Base-by-base conservation (phyloP, 768 basidiomycete genomes). In the Lentinula edodes region DNA sequence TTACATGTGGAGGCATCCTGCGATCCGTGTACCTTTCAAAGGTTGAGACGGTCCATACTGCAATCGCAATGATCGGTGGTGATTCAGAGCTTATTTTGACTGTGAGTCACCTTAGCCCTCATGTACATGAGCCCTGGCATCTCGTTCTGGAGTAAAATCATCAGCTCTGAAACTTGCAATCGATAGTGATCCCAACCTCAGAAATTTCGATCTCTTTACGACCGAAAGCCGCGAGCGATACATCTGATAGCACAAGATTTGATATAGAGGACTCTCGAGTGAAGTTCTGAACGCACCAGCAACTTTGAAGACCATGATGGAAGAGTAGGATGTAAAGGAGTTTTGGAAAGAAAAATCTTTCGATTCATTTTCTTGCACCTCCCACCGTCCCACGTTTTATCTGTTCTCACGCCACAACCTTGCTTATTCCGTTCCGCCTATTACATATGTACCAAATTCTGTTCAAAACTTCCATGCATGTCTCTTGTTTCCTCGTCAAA, bases 131-230 rank as follows among this genome's bases (percentile, higher is more conserved):
- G 89, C 69, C 94, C 93, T 57, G 93, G 93, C 92, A 93, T 95
- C 76, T 94, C 92, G 83, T 89, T 85, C 91, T 93, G 69, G 39
- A 28, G 38, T 28, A 23, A 15, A 36, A 10, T 13, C 10, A 50
- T 51, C 48, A 50, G 48, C n/a, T 34, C 50, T 35, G 41, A n/a
- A 42, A 43, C 34, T 46, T 18, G 34, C 32, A 38, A 60, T 52
- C 50, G 38, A 32, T 13, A 62, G 62, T 56, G 61, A 55, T 65
- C 63, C 64, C 63, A 75, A 96, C 95, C 89, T 99, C 96, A 65
- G 96, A 96, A 76, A 99, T 91, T 80, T 96, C 89, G 70, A 99
- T 93, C 82, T 99, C 96, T 82, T 99, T 99, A 82, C 96, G 94
- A 77, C 96, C 94, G 78, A 98, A 99, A 63, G 96, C 96, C 73